A percentile compares a stretch with the other conserved stretches of the same genome.
phyloP scores from a whole-genome alignment of 257 asterid species.

The Lithospermum erythrorhizon region DNA sequence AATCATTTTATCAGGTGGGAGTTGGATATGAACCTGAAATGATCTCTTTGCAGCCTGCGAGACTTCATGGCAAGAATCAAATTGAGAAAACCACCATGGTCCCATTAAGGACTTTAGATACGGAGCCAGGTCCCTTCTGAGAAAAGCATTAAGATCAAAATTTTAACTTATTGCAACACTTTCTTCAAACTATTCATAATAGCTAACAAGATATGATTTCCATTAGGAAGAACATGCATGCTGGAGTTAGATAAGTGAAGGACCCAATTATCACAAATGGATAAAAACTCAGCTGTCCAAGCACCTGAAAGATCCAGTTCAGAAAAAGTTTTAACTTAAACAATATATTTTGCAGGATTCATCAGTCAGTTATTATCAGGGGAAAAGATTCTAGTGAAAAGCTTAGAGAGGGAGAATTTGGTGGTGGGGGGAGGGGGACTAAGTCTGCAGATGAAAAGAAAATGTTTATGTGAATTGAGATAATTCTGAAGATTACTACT shows the following conservation, averaged over 20 bases:
- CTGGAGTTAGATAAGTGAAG: background rate
- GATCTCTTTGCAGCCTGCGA: slow-evolving; percentile 91
- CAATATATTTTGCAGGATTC: no score
- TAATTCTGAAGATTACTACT: background rate
- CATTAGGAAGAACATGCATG: background rate
- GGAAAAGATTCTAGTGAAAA: no score
- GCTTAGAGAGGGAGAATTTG: no score
- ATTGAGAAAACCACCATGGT: slow-evolving; percentile 99
- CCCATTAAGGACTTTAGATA: slow-evolving; percentile 82
- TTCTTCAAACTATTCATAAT: background rate
- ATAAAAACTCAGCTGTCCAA: no score
- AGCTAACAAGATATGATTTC: background rate
- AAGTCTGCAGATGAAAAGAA: background rate
- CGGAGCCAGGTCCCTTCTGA: slow-evolving; percentile 93
- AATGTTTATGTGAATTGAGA: background rate
- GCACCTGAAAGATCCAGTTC: no score
- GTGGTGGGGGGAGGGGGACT: no score
- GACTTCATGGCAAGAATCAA: slow-evolving; percentile 81
- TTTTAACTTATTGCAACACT: background rate
- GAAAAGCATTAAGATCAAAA: slow-evolving; percentile 12
- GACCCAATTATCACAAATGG: background rate
- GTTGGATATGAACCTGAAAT: slow-evolving; percentile 59
- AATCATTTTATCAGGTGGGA: background rate
- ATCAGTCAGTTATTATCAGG: no score
- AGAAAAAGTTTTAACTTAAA: no score